Conservation (phyloP, 768 basidiomycete species). For the Kwoniella botswanensis region DNA sequence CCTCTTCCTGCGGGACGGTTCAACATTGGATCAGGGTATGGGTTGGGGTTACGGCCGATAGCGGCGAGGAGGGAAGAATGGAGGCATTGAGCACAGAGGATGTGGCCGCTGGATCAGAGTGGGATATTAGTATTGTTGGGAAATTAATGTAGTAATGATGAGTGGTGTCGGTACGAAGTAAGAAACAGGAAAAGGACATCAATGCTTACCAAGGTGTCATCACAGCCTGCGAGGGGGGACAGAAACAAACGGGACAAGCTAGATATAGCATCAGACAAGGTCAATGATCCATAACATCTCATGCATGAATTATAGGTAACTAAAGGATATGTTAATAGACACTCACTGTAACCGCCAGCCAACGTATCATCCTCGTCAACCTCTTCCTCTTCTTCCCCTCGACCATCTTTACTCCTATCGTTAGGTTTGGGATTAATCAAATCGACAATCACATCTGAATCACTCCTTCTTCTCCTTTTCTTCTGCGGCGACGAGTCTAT, state of each 20-base stretch:
- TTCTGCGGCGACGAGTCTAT: slow-evolving; percentile 1
- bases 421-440: neutral
- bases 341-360: slow-evolving; percentile 29
- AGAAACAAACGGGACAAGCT: slow-evolving; percentile 52
- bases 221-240: slow-evolving; percentile 34
- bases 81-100: slow-evolving; percentile 47
- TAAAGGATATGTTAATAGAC: neutral
- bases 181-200: neutral
- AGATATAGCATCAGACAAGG: neutral
- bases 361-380: slow-evolving; percentile 18
- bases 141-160: neutral
- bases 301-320: neutral
- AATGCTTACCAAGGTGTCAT: slow-evolving; percentile 43
- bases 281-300: neutral
- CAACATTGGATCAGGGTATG: slow-evolving; percentile 23
- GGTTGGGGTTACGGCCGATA: slow-evolving; percentile 41
- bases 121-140: neutral
- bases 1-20: slow-evolving; percentile 8
- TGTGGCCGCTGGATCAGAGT: slow-evolving; percentile 39
- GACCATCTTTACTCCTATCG: neutral
- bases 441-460: slow-evolving; percentile 7
- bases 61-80: slow-evolving; percentile 40
- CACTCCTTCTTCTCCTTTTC: slow-evolving; percentile 21
- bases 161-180: neutral
- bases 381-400: slow-evolving; percentile 7